Percentiles rank a stretch among this genome's conserved stretches.
Conservation (phyloP, 192 early-diverging fungal genomes). For the Polychytrium aggregatum region DNA sequence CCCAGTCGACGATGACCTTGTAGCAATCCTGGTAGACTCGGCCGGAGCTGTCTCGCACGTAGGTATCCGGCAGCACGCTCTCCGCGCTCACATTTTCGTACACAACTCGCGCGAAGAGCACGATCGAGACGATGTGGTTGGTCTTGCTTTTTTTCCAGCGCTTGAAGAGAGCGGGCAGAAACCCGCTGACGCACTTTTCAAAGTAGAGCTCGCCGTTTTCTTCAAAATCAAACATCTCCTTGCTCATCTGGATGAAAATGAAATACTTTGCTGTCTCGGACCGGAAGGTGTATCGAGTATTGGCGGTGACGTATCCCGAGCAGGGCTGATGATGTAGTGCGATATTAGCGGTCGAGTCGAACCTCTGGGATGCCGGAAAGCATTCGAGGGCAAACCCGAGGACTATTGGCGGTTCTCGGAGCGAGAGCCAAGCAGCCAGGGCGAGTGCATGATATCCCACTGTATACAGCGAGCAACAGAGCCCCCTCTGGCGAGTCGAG, state of each 20-base stretch:
- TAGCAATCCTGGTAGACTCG: conserved; percentile 91
- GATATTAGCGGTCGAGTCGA: no score
- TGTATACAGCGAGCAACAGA: no score
- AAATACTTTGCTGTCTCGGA: conserved; percentile 91
- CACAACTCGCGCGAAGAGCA: conserved; percentile 76
- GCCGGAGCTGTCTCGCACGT: no score
- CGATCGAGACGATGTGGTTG: conserved; percentile 92
- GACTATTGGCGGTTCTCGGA: no score
- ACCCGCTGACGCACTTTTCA: conserved; percentile 83
- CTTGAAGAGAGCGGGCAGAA: conserved; percentile 78
- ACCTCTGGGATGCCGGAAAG: no score
- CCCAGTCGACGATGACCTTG: conserved; percentile 90
- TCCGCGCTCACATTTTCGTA: background rate
- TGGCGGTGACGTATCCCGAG: conserved; percentile 67
- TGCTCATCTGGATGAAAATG: conserved; percentile 91
- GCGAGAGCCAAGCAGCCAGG: no score
- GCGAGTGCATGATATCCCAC: no score
- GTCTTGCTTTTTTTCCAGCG: conserved; percentile 70
- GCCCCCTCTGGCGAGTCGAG: no score
- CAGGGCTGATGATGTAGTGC: conserved; percentile 43
- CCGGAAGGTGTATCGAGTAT: conserved; percentile 78
- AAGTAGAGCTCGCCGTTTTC: conserved; percentile 93
- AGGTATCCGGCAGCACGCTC: no score
- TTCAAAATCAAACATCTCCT: conserved; percentile 97
- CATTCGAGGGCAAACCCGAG: no score